A percentile compares a stretch with the other conserved stretches of the same genome.
phyloP scores from a whole-genome alignment of 83 land plant species.

The Thuja plicata region DNA sequence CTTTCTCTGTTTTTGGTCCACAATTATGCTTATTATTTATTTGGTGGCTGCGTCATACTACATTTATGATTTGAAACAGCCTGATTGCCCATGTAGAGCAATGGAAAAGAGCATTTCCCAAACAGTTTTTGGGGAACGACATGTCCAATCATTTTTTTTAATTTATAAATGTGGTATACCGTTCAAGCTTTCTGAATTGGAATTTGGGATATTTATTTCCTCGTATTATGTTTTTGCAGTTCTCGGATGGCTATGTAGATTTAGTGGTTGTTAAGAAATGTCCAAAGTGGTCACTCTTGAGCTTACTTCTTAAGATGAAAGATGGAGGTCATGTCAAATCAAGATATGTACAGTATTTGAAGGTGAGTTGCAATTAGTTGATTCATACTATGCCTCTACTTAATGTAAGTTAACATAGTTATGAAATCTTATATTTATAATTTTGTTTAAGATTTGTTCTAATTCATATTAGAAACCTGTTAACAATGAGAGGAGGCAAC shows the following conservation, averaged over 20 bases:
- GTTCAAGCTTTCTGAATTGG: not conserved
- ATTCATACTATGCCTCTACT: not conserved
- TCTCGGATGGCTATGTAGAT: conserved; percentile 90
- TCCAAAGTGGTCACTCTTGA: conserved; percentile 47
- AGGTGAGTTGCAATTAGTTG: conserved; percentile 41
- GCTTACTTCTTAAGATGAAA: conserved; percentile 46
- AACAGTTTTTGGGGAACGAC: not conserved
- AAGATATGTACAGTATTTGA: conserved; percentile 68
- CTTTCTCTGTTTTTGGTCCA: not conserved
- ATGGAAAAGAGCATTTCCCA: not conserved
- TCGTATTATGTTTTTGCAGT: conserved; percentile 45
- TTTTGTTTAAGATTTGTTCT: not conserved
- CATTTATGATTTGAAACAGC: not conserved
- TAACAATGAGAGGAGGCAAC: not conserved
- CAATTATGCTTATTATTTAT: not conserved
- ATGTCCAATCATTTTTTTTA: not conserved
- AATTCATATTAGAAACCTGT: not conserved
- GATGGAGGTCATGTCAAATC: conserved; percentile 79
- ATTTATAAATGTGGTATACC: not conserved
- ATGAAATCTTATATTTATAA: not conserved
- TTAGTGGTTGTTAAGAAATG: conserved; percentile 60
- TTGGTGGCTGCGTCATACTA: not conserved
- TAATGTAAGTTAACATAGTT: not conserved
- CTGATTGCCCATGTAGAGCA: not conserved
- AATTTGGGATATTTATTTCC: not conserved